Conservation (phyloP, 2,329 filamentous ascomycete species). For the Trichoderma atrobrunneum region DNA sequence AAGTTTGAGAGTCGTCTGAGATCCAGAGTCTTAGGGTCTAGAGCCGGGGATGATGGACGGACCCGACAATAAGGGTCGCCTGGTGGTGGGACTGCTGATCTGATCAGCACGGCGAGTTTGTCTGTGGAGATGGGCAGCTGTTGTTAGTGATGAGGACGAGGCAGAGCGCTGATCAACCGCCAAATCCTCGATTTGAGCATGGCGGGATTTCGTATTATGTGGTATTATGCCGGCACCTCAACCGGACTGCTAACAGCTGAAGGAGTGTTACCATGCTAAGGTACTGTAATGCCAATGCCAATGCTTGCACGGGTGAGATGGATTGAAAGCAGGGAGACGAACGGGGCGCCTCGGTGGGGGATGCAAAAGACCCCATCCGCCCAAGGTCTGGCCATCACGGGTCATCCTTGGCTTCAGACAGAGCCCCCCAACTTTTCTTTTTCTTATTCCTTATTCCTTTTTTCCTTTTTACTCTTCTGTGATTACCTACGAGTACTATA, state of each 20-base stretch:
- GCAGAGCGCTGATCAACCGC: not conserved
- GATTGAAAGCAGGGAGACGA: slow-evolving; percentile 3
- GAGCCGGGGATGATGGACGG: slow-evolving; percentile 1
- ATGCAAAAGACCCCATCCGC: not conserved
- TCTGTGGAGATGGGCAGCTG: slow-evolving; percentile 14
- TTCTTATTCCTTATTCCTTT: not conserved
- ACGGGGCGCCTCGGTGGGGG: slow-evolving; percentile 3
- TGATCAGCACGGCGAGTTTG: slow-evolving; percentile 14
- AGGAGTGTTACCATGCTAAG: not conserved
- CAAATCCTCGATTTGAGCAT: slow-evolving; percentile 6
- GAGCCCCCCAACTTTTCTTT: not conserved
- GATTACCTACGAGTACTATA: not conserved
- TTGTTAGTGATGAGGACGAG: not conserved
- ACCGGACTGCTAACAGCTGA: not conserved
- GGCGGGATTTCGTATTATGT: not conserved
- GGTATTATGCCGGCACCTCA: not conserved
- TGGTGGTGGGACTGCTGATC: slow-evolving; percentile 16
- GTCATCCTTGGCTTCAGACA: not conserved
- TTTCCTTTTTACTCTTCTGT: not conserved
- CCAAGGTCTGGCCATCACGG: not conserved
- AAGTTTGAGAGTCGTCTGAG: not conserved
- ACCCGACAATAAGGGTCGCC: slow-evolving; percentile 19
- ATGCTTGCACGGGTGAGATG: not conserved
- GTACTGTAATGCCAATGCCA: not conserved
- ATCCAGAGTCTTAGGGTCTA: not conserved